A percentile compares a stretch with the other conserved stretches of the same genome.
Evolutionary conservation across 192 early-diverging fungal species (phyloP).

Genomic region (Coemansia sp.): DNA sequence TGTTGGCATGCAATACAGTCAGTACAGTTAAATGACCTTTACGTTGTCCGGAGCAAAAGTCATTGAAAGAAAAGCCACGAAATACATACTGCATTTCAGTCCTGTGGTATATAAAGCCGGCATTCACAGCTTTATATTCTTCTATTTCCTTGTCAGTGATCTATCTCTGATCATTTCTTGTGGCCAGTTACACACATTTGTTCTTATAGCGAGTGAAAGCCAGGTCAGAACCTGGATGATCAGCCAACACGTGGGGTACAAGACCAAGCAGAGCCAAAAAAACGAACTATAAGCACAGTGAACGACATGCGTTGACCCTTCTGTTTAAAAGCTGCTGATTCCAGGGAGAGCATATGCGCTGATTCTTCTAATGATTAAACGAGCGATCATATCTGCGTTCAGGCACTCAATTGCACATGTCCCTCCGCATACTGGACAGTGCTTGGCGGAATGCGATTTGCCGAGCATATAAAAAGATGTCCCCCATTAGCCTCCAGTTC

Average conservation of each 20-base stretch:
- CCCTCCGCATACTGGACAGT: not conserved
- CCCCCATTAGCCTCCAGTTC: not conserved
- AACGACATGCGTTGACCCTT: not conserved
- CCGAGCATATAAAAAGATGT: not conserved
- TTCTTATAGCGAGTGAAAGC: not conserved
- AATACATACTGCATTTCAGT: too few relatives aligned
- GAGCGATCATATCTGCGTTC: not conserved
- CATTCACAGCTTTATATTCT: too few relatives aligned
- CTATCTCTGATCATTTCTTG: too few relatives aligned
- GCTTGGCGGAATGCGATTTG: conserved; percentile 12
- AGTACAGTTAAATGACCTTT: too few relatives aligned
- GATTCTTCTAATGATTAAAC: conserved; percentile 1
- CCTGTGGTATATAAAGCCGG: too few relatives aligned
- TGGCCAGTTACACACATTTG: too few relatives aligned
- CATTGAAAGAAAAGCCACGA: too few relatives aligned
- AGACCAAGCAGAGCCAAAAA: not conserved
- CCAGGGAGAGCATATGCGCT: not conserved
- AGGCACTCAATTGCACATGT: not conserved
- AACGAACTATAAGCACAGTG: not conserved
- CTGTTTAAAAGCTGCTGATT: not conserved
- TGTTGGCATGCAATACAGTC: too few relatives aligned
- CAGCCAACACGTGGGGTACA: not conserved
- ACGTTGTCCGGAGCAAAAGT: too few relatives aligned
- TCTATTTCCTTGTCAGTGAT: too few relatives aligned
- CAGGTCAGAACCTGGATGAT: not conserved